A percentile compares a stretch with the other conserved stretches of the same genome.
phyloP scores from a whole-genome alignment of 768 basidiomycete genomes.

The Filobasidium wieringae region DNA sequence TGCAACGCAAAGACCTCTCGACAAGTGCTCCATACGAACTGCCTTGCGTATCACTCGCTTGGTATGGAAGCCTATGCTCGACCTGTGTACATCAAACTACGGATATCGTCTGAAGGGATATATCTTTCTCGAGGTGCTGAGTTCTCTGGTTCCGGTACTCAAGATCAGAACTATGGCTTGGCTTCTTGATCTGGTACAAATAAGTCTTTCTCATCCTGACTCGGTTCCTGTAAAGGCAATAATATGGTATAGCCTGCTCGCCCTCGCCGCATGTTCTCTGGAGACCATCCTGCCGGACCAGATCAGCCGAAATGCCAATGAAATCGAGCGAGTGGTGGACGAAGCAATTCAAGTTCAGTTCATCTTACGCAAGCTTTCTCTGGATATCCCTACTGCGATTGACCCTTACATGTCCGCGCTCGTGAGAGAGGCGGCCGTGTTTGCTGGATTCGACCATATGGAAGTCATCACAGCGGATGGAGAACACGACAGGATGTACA shows the following conservation, averaged over 20 bases:
- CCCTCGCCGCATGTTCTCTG: neutral
- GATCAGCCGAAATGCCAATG: neutral
- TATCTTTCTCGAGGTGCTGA: neutral
- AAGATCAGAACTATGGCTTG: constrained; percentile 20
- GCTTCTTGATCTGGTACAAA: constrained; percentile 24
- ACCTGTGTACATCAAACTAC: no score
- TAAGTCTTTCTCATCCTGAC: constrained; percentile 10
- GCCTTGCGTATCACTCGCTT: no score
- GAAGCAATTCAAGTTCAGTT: neutral
- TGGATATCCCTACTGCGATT: constrained; percentile 23
- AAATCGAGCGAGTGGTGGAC: neutral
- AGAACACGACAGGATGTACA: neutral
- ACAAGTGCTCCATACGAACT: no score
- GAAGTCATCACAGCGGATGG: neutral
- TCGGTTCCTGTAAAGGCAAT: constrained; percentile 12
- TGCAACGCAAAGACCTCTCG: no score
- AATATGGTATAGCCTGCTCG: neutral
- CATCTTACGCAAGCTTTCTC: constrained; percentile 21
- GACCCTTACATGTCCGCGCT: constrained; percentile 16
- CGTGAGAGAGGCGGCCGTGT: constrained; percentile 22
- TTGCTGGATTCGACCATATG: constrained; percentile 17
- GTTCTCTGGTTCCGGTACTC: constrained; percentile 6
- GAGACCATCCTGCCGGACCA: neutral
- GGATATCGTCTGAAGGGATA: neutral
- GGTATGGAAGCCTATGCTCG: no score